phyloP scores from a whole-genome alignment of 495 filamentous ascomycete species.

The Cladorrhinum samala region DNA sequence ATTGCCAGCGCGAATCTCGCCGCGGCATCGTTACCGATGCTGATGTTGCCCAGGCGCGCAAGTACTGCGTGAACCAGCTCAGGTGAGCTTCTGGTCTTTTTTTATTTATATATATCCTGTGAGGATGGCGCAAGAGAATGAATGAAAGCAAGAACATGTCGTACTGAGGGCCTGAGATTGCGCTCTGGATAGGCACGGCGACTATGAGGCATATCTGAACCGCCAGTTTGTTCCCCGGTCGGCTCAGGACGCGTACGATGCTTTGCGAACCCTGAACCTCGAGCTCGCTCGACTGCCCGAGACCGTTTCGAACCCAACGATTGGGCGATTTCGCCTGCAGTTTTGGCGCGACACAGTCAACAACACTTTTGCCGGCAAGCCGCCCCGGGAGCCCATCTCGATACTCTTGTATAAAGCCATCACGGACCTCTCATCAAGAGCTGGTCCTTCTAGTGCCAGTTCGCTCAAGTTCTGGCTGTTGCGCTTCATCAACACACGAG shows the following conservation, averaged over 20 bases:
- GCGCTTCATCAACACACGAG: constrained; percentile 69
- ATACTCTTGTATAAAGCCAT: constrained; percentile 70
- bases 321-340: constrained; percentile 82
- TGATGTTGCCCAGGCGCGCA: constrained; percentile 40
- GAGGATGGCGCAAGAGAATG: too few relatives aligned
- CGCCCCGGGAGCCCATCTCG: constrained; percentile 87
- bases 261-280: constrained; percentile 87
- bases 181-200: constrained; percentile 38
- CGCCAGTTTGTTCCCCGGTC: constrained; percentile 70
- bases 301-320: constrained; percentile 69
- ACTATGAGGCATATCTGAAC: constrained; percentile 82
- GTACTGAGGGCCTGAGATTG: neutral
- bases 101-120: too few relatives aligned
- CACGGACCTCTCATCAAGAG: constrained; percentile 48
- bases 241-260: constrained; percentile 74
- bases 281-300: constrained; percentile 85
- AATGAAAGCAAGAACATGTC: too few relatives aligned
- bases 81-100: constrained; percentile 26
- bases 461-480: constrained; percentile 77
- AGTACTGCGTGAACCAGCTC: constrained; percentile 45
- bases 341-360: constrained; percentile 87
- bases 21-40: constrained; percentile 12
- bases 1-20: constrained; percentile 5
- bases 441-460: constrained; percentile 42
- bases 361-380: constrained; percentile 61